Percentiles rank a stretch among this genome's conserved stretches.
phyloP scores from a whole-genome alignment of 345 rosid genomes.

The Eucalyptus tenuipes region DNA sequence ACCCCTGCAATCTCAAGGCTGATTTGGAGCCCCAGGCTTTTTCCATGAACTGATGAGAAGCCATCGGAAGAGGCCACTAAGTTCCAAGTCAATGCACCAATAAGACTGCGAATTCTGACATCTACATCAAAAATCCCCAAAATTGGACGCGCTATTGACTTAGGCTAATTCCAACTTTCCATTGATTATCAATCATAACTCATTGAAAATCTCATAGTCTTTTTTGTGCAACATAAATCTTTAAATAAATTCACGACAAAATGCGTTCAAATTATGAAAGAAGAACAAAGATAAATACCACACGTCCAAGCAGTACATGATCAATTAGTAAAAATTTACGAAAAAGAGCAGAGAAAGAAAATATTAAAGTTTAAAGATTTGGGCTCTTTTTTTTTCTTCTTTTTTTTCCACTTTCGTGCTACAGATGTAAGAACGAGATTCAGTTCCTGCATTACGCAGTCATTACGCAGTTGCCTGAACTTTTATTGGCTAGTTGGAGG shows the following conservation, averaged over 20 bases:
- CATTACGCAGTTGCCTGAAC: rapidly evolving
- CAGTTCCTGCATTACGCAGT: background rate
- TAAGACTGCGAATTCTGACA: background rate
- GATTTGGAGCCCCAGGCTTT: background rate
- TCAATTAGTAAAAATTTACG: background rate
- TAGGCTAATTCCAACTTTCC: no score
- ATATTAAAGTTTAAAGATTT: background rate
- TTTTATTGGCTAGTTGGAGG: background rate
- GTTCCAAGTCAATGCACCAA: background rate
- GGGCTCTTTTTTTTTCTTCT: background rate
- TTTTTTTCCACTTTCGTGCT: background rate
- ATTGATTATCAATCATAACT: background rate
- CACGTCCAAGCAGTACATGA: background rate
- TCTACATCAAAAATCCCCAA: background rate
- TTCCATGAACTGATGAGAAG: background rate
- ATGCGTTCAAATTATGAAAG: background rate
- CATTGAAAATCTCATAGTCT: background rate
- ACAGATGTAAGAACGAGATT: background rate
- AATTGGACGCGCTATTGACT: no score
- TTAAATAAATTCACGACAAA: background rate
- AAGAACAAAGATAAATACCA: background rate
- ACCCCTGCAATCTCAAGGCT: background rate
- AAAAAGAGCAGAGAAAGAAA: background rate
- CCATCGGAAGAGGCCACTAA: background rate
- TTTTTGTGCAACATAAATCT: no score